A percentile compares a stretch with the other conserved stretches of the same genome.
phyloP scores from a whole-genome alignment of 805 yeast genomes.

The Cyberlindnera maritima region DNA sequence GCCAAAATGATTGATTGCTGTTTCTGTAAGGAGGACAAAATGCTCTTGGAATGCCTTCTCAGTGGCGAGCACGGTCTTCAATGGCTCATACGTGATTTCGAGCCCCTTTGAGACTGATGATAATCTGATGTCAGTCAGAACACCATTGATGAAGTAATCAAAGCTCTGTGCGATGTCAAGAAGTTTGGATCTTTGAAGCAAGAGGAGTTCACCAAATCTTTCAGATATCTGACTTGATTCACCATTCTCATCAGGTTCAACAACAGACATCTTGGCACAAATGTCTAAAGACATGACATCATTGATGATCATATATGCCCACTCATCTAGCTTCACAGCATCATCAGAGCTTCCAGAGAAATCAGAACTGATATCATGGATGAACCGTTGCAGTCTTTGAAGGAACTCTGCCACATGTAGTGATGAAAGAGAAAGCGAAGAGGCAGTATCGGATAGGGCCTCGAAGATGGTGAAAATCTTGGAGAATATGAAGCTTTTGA shows the following conservation, averaged over 20 bases:
- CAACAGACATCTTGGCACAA: constrained; percentile 12
- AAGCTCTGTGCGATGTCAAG: constrained; percentile 31
- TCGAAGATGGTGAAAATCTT: constrained; percentile 37
- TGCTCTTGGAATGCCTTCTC: constrained; percentile 36
- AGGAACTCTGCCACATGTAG: constrained; percentile 39
- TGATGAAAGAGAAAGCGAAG: constrained; percentile 40
- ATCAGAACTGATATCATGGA: constrained; percentile 33
- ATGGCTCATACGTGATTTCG: constrained; percentile 15
- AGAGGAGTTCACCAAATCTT: constrained; percentile 46
- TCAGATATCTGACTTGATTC: constrained; percentile 32
- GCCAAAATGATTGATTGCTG: constrained; percentile 51
- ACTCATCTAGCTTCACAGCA: constrained; percentile 35
- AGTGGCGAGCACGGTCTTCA: constrained; percentile 28
- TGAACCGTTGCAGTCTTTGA: constrained; percentile 32
- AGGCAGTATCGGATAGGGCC: constrained; percentile 34
- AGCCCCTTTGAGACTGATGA: background rate
- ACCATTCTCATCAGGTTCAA: constrained; percentile 24
- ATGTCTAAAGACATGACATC: constrained; percentile 34
- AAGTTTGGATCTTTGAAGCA: constrained; percentile 46
- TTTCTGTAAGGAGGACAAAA: constrained; percentile 54
- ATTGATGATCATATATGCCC: constrained; percentile 39
- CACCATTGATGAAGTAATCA: constrained; percentile 32
- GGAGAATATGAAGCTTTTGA: constrained; percentile 33
- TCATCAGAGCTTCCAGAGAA: constrained; percentile 23
- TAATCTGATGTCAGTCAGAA: constrained; percentile 21